Evolutionary conservation across 2,329 filamentous ascomycete genomes (phyloP), one percentile per base, ranked within the genome.

Genomic region (Aspergillus sp.): DNA sequence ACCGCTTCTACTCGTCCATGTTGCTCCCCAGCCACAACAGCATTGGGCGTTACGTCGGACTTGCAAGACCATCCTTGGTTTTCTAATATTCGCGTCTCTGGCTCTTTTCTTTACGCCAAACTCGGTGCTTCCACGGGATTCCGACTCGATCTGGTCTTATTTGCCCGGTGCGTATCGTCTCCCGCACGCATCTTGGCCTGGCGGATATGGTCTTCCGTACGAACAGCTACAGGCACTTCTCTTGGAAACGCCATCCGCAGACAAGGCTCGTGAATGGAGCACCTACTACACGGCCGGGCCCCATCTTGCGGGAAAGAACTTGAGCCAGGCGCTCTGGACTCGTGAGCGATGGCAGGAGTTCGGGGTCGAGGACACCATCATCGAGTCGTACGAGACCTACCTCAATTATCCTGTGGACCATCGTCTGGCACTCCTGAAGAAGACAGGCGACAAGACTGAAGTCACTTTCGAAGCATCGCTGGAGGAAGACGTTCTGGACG

Each of bases 401-500:
- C 73, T 90, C 59, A 91, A 90, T 65, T 88, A 88, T 54, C 87
- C 86, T 4, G 67, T 82, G 5, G 82, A 81, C 44, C 84, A 88
- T 58, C 76, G 83, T 28, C 69, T 91, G 48, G 82, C 82, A 7
- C 67, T 90, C 29, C 69, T 88, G 44, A 72, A 80, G 58, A 78
- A 74, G 38, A 55, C 56, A 28, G 58, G 51, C 4, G 50, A 59
- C 38, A 54, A 42, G 61, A 67, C 56, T 73, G 75, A 79, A 44
- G 75, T 90, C 29, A 75, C 78, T n/a, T 94, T 84, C 59, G 82
- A 89, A 61, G 91, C 90, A 0, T 83, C 80, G 1, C 70, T 97
- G 36, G 81, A 86, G 56, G 93, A 98, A 66, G 88, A 94, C 60
- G 77, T 91, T 2, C 72, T 97, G 4, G 77, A 88, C 0, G 83